A percentile compares a stretch with the other conserved stretches of the same genome.
These are phyloP conservation scores for Melampsora abietis-canadensis DNA, from an alignment of 1,284 basidiomycete genomes.

Conservation along the genomic window DNA sequence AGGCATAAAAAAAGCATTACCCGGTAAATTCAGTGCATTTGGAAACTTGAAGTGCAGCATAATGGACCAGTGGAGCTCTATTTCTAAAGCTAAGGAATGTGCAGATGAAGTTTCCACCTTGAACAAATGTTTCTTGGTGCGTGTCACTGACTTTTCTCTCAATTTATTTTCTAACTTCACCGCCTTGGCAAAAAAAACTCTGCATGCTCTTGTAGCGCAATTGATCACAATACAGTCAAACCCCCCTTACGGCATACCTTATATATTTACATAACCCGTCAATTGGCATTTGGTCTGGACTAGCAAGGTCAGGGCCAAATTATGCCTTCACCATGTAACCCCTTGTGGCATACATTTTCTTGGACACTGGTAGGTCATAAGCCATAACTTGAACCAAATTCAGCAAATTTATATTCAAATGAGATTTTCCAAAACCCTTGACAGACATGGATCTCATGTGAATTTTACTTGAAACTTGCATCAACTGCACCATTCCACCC, in stretches of 20 bases:
- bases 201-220: too few species aligned
- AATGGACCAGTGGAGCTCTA: too few species aligned
- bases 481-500: not conserved
- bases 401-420: not conserved
- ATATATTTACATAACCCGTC: not conserved
- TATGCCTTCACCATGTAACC: not conserved
- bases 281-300: not conserved
- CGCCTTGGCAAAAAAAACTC: too few species aligned
- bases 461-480: not conserved
- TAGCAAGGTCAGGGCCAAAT: not conserved
- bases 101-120: too few species aligned
- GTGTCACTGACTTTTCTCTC: too few species aligned
- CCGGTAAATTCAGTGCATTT: too few species aligned
- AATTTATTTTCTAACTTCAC: too few species aligned
- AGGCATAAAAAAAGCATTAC: too few species aligned
- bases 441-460: not conserved
- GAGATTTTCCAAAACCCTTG: too few species aligned
- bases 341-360: not conserved
- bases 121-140: too few species aligned
- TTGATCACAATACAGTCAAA: slow-evolving; percentile 1
- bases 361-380: not conserved
- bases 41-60: too few species aligned
- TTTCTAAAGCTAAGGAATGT: too few species aligned
- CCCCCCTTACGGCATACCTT: not conserved
- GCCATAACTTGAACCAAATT: not conserved